Evolutionary conservation across 768 basidiomycete genomes (phyloP).

Genomic region (Trametes cinnabarina): DNA sequence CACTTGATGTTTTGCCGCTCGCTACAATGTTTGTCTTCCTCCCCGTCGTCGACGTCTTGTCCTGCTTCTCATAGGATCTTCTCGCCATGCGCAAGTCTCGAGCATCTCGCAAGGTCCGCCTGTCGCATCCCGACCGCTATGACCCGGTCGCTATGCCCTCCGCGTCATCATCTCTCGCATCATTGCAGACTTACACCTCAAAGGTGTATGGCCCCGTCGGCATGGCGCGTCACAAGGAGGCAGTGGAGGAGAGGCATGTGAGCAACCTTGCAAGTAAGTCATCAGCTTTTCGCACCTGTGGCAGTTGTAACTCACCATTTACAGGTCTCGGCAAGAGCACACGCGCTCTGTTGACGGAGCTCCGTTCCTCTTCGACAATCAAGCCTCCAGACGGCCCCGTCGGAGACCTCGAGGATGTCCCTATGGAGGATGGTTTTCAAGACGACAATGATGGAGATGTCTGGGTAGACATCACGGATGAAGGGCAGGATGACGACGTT

Average conservation of each 20-base stretch:
- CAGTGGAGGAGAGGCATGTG: background rate
- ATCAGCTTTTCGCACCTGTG: background rate
- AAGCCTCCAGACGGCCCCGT: no score
- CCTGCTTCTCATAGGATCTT: no score
- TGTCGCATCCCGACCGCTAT: background rate
- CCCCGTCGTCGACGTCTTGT: no score
- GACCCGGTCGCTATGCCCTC: background rate
- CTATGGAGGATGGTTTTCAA: background rate
- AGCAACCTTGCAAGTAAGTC: background rate
- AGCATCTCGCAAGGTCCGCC: no score
- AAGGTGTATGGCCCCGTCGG: background rate
- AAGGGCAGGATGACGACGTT: background rate
- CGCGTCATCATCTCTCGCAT: background rate
- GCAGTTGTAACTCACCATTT: background rate
- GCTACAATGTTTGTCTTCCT: no score
- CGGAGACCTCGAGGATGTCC: background rate
- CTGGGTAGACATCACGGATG: background rate
- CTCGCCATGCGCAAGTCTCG: no score
- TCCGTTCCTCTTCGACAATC: background rate
- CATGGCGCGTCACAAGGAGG: background rate
- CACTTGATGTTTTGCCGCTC: constrained; percentile 4
- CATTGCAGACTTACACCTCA: background rate
- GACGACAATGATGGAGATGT: background rate
- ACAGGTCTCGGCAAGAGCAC: background rate
- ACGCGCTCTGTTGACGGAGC: background rate